These are phyloP conservation scores for Hypoxylon sp. DNA, from an alignment of 2,329 filamentous ascomycete genomes.

Conservation along the genomic window DNA sequence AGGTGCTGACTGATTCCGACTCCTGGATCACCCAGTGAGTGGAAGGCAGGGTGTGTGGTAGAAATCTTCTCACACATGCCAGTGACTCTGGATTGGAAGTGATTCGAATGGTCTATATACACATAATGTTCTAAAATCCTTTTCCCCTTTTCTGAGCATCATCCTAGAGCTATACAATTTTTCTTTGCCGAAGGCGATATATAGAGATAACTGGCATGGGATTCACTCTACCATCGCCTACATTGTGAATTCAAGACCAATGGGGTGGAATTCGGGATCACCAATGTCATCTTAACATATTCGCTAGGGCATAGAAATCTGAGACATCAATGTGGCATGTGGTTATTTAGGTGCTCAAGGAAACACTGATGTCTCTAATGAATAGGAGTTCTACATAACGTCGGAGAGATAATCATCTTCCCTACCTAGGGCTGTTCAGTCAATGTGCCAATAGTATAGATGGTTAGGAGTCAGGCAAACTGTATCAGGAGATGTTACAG, in stretches of 20 bases:
- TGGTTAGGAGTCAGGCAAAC: background rate
- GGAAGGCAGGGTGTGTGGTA: no score
- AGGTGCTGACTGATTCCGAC: background rate
- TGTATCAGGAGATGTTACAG: background rate
- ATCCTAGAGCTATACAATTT: background rate
- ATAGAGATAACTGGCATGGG: background rate
- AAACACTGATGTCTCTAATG: background rate
- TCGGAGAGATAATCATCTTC: no score
- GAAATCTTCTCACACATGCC: background rate
- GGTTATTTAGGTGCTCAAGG: background rate
- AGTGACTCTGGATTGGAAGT: background rate
- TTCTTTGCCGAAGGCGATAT: background rate
- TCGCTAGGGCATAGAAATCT: background rate
- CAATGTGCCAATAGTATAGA: no score
- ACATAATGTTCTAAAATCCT: background rate
- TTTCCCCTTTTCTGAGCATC: background rate
- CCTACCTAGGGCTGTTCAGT: no score
- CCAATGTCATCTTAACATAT: background rate
- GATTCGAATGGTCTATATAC: background rate
- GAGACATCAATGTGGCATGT: background rate
- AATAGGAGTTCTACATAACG: background rate
- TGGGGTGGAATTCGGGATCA: background rate
- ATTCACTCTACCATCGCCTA: background rate
- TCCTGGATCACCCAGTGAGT: background rate
- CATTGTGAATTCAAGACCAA: background rate